A percentile compares a stretch with the other conserved stretches of the same genome.
Conservation (phyloP, 352 stramenopile species). For the Phytophthora parvispora region DNA sequence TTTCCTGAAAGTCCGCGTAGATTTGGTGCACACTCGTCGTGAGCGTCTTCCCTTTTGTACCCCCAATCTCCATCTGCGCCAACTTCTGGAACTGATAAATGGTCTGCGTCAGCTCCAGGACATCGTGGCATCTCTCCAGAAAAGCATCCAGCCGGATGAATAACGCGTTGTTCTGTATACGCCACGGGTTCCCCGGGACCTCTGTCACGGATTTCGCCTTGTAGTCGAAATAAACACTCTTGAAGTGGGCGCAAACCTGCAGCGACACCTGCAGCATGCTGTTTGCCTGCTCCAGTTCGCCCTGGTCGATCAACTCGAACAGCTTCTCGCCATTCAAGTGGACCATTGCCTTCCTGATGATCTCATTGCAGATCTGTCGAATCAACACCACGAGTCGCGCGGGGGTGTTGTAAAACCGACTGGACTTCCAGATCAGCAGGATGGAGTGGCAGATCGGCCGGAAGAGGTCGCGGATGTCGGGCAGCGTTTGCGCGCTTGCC, state of each 20-base stretch:
- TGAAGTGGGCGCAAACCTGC: conserved; percentile 91
- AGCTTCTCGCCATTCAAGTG: conserved; percentile 83
- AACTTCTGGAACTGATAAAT: conserved; percentile 93
- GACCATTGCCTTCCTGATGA: conserved; percentile 80
- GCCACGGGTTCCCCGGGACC: conserved; percentile 90
- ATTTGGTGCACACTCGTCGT: conserved; percentile 93
- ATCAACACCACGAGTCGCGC: conserved; percentile 90
- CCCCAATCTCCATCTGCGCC: conserved; percentile 90
- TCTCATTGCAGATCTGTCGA: conserved; percentile 91
- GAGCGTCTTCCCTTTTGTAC: conserved; percentile 94
- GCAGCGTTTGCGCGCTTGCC: conserved; percentile 45
- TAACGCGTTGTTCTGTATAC: conserved; percentile 93
- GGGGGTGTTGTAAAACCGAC: conserved; percentile 93
- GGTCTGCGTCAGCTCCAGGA: conserved; percentile 91
- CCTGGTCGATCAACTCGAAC: conserved; percentile 86
- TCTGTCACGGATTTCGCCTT: conserved; percentile 88
- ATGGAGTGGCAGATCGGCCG: conserved; percentile 90
- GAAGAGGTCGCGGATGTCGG: conserved; percentile 80
- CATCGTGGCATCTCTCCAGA: conserved; percentile 93
- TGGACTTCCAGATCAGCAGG: conserved; percentile 93
- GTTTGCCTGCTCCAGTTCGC: conserved; percentile 78
- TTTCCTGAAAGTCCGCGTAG: conserved; percentile 87
- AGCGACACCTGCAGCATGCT: conserved; percentile 79
- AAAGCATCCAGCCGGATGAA: conserved; percentile 93
- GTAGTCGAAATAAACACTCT: conserved; percentile 95